Percentiles rank a stretch among this genome's conserved stretches.
These are phyloP conservation scores for Cystobasidium onofrii DNA, from an alignment of 768 basidiomycete genomes.

Conservation along the genomic window DNA sequence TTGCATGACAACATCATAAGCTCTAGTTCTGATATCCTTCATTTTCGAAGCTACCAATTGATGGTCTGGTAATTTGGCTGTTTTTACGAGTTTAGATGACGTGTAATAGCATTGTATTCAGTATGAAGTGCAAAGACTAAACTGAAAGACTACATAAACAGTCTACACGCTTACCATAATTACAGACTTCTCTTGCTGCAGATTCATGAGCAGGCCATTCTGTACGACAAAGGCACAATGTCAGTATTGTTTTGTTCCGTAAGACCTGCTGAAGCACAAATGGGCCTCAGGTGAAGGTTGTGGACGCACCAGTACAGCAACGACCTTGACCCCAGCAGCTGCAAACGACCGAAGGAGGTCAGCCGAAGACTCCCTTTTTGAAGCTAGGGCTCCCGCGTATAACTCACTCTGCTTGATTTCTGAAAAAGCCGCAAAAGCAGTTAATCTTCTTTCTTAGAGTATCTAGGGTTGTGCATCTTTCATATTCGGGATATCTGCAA, in stretches of 20 bases:
- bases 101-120: too few relatives aligned
- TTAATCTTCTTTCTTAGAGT: neutral
- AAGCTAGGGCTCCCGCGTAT: too few relatives aligned
- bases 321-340: slow-evolving; percentile 16
- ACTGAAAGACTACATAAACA: neutral
- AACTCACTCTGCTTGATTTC: neutral
- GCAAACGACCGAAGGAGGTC: neutral
- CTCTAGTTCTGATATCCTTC: slow-evolving; percentile 2
- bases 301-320: slow-evolving; percentile 3
- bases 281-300: too few relatives aligned
- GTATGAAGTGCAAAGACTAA: too few relatives aligned
- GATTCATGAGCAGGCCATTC: slow-evolving; percentile 9
- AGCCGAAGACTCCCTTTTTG: too few relatives aligned
- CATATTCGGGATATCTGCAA: neutral
- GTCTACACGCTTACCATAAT: neutral
- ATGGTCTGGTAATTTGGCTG: slow-evolving; percentile 1
- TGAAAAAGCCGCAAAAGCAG: neutral
- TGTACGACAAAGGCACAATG: neutral
- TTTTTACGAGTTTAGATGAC: neutral
- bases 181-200: neutral
- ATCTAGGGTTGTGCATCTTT: neutral
- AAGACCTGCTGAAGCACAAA: too few relatives aligned
- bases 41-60: neutral
- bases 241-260: too few relatives aligned
- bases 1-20: neutral